phyloP scores from a whole-genome alignment of 805 yeast species.

The Candida andamanensis region DNA sequence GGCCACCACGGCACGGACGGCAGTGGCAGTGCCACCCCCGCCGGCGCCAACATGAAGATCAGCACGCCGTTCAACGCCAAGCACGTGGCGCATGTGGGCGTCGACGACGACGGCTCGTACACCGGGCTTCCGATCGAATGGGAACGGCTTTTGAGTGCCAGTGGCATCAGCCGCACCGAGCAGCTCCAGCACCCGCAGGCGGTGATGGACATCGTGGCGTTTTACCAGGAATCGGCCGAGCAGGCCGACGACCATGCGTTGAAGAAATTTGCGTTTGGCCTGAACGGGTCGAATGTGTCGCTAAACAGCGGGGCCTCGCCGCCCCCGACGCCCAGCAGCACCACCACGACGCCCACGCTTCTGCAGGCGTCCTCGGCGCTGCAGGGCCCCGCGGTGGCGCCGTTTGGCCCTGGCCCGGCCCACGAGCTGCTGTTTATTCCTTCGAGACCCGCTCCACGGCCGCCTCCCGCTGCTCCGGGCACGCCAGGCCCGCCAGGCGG shows the following conservation, averaged over 20 bases:
- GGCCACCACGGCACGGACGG: too few relatives aligned
- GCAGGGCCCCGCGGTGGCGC: constrained; percentile 4
- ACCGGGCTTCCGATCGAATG: constrained; percentile 93
- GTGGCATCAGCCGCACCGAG: constrained; percentile 84
- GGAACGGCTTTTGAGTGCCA: constrained; percentile 76
- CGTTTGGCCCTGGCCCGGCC: constrained; percentile 1
- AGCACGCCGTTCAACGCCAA: constrained; percentile 90
- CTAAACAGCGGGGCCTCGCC: constrained; percentile 25
- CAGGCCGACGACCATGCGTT: constrained; percentile 41
- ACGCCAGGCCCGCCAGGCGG: constrained; percentile 9
- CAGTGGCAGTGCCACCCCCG: constrained; percentile 5
- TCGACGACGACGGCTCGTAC: constrained; percentile 81
- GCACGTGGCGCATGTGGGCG: constrained; percentile 91
- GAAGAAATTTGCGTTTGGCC: constrained; percentile 34
- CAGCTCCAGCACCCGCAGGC: constrained; percentile 92
- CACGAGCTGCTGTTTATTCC: constrained; percentile 46
- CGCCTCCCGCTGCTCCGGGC: constrained; percentile 28
- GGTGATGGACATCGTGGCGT: constrained; percentile 84
- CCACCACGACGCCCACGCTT: constrained; percentile 3
- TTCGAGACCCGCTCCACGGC: constrained; percentile 65
- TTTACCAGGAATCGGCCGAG: constrained; percentile 59
- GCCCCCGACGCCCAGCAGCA: constrained; percentile 19
- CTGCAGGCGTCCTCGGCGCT: constrained; percentile 2
- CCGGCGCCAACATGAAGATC: constrained; percentile 45
- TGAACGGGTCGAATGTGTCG: constrained; percentile 19